Evolutionary conservation across 257 asterid genomes (phyloP).

Genomic region (Gynochthodes officinalis): DNA sequence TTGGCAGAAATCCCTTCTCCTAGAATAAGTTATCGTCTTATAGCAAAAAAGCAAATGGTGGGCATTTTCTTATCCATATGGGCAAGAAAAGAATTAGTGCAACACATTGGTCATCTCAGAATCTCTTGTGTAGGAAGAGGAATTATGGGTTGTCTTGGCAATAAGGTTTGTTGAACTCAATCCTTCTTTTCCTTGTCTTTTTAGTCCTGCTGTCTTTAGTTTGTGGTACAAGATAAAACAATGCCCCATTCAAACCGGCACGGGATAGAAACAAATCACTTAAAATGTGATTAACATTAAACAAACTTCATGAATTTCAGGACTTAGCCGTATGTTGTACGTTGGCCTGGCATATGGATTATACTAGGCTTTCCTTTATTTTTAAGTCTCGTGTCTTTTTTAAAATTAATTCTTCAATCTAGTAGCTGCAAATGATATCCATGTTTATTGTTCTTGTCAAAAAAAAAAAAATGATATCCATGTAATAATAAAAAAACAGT

Average conservation of each 20-base stretch:
- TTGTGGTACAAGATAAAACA: background rate
- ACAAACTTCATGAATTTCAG: background rate
- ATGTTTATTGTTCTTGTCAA: too few relatives aligned
- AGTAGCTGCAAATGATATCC: too few relatives aligned
- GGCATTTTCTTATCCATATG: slow-evolving; percentile 77
- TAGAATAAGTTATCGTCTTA: slow-evolving; percentile 42
- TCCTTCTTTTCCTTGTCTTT: background rate
- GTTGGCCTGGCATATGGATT: too few relatives aligned
- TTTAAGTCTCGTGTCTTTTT: background rate
- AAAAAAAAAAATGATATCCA: too few relatives aligned
- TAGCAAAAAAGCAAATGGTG: slow-evolving; percentile 92
- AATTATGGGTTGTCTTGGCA: slow-evolving; percentile 92
- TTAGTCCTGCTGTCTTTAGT: background rate
- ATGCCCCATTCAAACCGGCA: too few relatives aligned
- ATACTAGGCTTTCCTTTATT: background rate
- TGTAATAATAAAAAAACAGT: too few relatives aligned
- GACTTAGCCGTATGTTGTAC: background rate
- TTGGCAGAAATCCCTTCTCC: slow-evolving; percentile 39
- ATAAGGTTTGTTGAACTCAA: slow-evolving; percentile 50
- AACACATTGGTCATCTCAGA: slow-evolving; percentile 68
- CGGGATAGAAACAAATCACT: background rate
- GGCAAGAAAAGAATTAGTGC: slow-evolving; percentile 64
- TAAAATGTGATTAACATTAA: background rate
- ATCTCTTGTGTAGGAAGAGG: slow-evolving; percentile 83
- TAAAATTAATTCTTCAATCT: background rate